Evolutionary conservation across 176 grass and related monocot genomes (phyloP).

Genomic region (Cenchrus americanus): DNA sequence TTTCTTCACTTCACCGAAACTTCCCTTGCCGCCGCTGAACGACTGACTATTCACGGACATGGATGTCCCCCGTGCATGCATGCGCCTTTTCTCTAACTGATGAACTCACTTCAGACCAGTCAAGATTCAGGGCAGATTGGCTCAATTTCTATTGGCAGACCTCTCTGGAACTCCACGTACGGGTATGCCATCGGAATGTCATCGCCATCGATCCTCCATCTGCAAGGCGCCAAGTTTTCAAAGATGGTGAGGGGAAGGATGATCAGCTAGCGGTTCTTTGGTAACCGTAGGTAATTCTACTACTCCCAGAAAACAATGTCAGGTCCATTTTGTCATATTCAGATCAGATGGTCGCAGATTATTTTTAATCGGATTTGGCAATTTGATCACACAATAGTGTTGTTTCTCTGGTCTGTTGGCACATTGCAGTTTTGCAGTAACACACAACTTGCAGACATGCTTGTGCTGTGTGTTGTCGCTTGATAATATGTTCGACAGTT

Average conservation of each 20-base stretch:
- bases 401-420: constrained; percentile 1
- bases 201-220: constrained; percentile 72
- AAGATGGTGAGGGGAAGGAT: neutral
- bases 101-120: constrained; percentile 5
- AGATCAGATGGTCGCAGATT: constrained; percentile 14
- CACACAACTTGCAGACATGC: constrained; percentile 45
- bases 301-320: neutral
- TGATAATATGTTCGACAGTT: constrained; percentile 30
- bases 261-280: neutral
- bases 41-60: neutral
- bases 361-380: neutral
- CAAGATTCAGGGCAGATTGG: constrained; percentile 36
- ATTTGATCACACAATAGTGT: neutral
- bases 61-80: neutral
- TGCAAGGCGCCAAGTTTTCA: constrained; percentile 32
- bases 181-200: constrained; percentile 86
- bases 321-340: constrained; percentile 8
- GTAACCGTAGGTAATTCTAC: neutral
- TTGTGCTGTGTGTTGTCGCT: constrained; percentile 25
- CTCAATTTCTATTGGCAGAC: constrained; percentile 72
- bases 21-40: neutral
- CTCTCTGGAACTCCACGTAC: constrained; percentile 81
- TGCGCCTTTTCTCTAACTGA: neutral
- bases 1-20: constrained; percentile 20
- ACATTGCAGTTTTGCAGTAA: neutral